Percentiles rank a stretch among this genome's conserved stretches.
Evolutionary conservation across 2,329 filamentous ascomycete genomes (phyloP).

Genomic region (Volutella citrinella): DNA sequence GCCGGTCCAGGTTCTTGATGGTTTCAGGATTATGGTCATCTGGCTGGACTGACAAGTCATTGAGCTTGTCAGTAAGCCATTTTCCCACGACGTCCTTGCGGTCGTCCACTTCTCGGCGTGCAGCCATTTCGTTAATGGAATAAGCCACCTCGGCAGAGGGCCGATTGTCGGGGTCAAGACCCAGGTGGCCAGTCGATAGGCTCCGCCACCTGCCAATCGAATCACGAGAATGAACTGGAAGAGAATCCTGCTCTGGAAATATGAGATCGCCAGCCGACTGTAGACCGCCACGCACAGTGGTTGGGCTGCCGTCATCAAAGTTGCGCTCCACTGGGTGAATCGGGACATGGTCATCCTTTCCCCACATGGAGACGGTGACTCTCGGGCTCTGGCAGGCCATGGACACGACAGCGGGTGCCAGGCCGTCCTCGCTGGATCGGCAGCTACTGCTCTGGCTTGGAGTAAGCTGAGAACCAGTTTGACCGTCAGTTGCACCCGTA

Average conservation of each 20-base stretch:
- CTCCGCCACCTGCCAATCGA: conserved; percentile 41
- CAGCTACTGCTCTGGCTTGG: conserved; percentile 48
- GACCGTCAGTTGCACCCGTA: no score
- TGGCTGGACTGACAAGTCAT: conserved; percentile 25
- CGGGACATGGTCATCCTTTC: conserved; percentile 37
- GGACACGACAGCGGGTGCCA: conserved; percentile 34
- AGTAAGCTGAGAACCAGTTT: no score
- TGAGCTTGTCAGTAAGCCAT: conserved; percentile 43
- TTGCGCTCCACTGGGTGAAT: conserved; percentile 39
- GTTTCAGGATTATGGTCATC: conserved; percentile 19
- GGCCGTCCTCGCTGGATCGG: conserved; percentile 49
- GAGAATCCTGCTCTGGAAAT: conserved; percentile 21
- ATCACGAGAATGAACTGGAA: conserved; percentile 32
- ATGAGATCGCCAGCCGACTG: conserved; percentile 40
- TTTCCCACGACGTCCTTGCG: conserved; percentile 48
- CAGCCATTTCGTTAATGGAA: conserved; percentile 50
- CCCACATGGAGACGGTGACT: conserved; percentile 57
- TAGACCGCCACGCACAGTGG: conserved; percentile 32
- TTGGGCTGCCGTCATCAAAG: conserved; percentile 36
- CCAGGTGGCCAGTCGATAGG: conserved; percentile 38
- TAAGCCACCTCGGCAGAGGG: conserved; percentile 38
- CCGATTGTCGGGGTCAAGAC: conserved; percentile 47
- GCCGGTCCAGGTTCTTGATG: conserved; percentile 20
- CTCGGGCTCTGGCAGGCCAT: conserved; percentile 51
- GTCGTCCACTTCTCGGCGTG: conserved; percentile 39